Conservation (phyloP, 371 early-diverging fungal genomes). For the Mycotypha africana region DNA sequence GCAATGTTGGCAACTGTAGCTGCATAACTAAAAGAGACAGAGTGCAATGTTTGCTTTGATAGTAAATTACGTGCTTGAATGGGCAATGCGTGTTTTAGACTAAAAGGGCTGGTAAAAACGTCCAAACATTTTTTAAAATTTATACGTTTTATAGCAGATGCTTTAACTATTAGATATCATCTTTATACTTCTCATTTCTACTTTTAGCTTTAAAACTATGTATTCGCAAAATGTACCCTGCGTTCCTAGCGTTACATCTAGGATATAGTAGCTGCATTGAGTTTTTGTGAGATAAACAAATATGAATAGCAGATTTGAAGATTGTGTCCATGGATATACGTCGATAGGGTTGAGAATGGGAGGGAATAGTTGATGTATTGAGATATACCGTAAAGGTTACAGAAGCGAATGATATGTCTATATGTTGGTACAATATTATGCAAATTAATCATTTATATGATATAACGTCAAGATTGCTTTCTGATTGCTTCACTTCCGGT, state of each 20-base stretch:
- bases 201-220: conserved; percentile 36
- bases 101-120: too few species aligned
- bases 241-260: conserved; percentile 34
- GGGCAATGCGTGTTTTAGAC: too few species aligned
- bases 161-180: conserved; percentile 43
- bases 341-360: conserved; percentile 38
- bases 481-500: conserved; percentile 26
- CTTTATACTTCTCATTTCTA: conserved; percentile 40
- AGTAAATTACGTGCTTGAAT: too few species aligned
- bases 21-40: too few species aligned
- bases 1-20: too few species aligned
- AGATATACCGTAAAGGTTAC: conserved; percentile 38
- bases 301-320: conserved; percentile 23
- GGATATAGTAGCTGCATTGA: conserved; percentile 46
- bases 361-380: conserved; percentile 36
- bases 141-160: conserved; percentile 43
- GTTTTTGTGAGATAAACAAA: conserved; percentile 10
- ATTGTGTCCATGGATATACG: conserved; percentile 49
- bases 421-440: neutral
- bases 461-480: neutral
- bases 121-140: conserved; percentile 39
- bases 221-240: conserved; percentile 35
- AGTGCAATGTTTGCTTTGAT: too few species aligned
- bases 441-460: neutral
- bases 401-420: conserved; percentile 51